Base-by-base conservation (phyloP, 1,139 yeast genomes). In the Yamadazyma siamensis region DNA sequence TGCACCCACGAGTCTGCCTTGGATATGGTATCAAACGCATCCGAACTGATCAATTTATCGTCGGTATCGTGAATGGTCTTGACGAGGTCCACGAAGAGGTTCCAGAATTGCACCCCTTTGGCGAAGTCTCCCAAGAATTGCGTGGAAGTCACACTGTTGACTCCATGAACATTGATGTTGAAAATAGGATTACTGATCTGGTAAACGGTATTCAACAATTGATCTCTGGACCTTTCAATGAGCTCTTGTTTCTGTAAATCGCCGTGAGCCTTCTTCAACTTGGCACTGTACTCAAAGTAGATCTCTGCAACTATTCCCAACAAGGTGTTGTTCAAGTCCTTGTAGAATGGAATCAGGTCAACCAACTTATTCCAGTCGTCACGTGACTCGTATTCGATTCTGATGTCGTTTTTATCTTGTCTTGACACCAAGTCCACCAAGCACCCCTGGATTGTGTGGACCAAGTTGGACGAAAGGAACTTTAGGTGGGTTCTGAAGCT, bases 401-500 rank as follows among this genome's bases (percentile, higher is more conserved):
- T 61, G 27, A 63, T 37, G 22, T 65, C 60, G 31, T 61, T 56
- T 54, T 79, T 54, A 66, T 86, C 52, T 66, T 77, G 56, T 65
- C 77, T 44, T 65, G 66, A 52, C 70, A 70, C 34, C 69, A 67
- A 29, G 77, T 77, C 52, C 66, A 72, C 41, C 67, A 54, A 37
- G 61, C 71, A 31, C 68, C 70, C 51, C 45, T 80, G 85, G 25
- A 79, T 53, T 10, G 80, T 57, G 42, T 78, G 78, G 35, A 77
- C 71, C 26, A 79, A 54, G 28, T 69, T 68, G 13, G 56, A 57
- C 21, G 70, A 67, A 29, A 83, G 58, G 31, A 75, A 73, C 35
- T 77, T 70, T 29, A 81, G 54, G 36, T 80, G 78, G 11, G 88
- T 80, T 49, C 91, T 73, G 51, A 82, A 84, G 25, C 75, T 67